Percentiles rank a stretch among this genome's conserved stretches.
These are phyloP conservation scores for Boletus huronensis DNA, from an alignment of 768 basidiomycete genomes.

Conservation along the genomic window DNA sequence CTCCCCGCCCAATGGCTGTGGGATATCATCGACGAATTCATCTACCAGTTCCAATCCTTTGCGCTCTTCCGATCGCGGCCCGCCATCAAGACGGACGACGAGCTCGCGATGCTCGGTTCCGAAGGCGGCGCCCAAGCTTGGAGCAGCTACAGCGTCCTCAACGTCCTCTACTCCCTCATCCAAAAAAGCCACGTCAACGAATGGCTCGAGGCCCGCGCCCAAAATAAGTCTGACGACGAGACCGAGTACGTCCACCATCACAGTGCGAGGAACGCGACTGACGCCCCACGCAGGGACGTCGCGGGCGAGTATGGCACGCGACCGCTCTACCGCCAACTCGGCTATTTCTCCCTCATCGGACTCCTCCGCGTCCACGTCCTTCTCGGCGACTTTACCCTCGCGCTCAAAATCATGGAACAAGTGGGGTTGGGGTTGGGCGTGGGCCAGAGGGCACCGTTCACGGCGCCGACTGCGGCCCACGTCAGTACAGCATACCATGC, in stretches of 20 bases:
- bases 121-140: slow-evolving; percentile 79
- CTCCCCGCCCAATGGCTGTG: slow-evolving; percentile 98
- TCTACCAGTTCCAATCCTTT: slow-evolving; percentile 98
- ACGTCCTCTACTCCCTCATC: slow-evolving; percentile 96
- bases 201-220: slow-evolving; percentile 77
- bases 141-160: slow-evolving; percentile 97
- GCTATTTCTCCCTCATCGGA: slow-evolving; percentile 95
- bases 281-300: slow-evolving; percentile 54
- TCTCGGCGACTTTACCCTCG: slow-evolving; percentile 93
- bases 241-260: slow-evolving; percentile 57
- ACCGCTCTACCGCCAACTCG: slow-evolving; percentile 90
- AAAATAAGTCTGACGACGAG: slow-evolving; percentile 78
- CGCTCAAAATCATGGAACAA: slow-evolving; percentile 90
- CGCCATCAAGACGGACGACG: slow-evolving; percentile 85
- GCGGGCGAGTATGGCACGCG: slow-evolving; percentile 89
- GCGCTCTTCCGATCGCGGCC: slow-evolving; percentile 87
- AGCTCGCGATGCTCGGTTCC: slow-evolving; percentile 76
- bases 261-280: neutral
- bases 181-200: slow-evolving; percentile 97
- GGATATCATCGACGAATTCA: slow-evolving; percentile 97
- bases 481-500: slow-evolving; percentile 94
- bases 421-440: slow-evolving; percentile 91
- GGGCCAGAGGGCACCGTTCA: slow-evolving; percentile 89
- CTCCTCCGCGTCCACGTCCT: slow-evolving; percentile 94
- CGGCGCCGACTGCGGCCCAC: slow-evolving; percentile 94